Conservation (phyloP, 768 basidiomycete species). For the Amanita exitialis region DNA sequence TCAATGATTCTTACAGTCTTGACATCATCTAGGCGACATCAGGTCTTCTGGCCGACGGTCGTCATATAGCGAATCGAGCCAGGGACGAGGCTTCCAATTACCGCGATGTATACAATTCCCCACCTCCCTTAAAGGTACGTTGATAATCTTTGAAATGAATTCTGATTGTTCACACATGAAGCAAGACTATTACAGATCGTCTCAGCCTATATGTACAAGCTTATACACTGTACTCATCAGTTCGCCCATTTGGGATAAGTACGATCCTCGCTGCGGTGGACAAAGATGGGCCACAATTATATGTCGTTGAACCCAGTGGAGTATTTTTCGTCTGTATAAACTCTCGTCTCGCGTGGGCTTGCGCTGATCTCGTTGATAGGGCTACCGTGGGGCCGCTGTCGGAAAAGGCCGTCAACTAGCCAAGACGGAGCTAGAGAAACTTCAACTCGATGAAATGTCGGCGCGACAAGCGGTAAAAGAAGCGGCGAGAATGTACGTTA, state of each 20-base stretch:
- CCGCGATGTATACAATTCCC: slow-evolving; percentile 63
- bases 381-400: slow-evolving; percentile 92
- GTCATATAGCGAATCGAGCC: slow-evolving; percentile 77
- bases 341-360: not conserved
- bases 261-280: slow-evolving; percentile 87
- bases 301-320: slow-evolving; percentile 91
- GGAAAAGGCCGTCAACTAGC: slow-evolving; percentile 98
- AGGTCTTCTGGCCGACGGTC: slow-evolving; percentile 88
- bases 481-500: slow-evolving; percentile 86
- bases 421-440: slow-evolving; percentile 97
- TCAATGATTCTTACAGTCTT: not conserved
- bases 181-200: slow-evolving; percentile 49
- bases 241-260: slow-evolving; percentile 93
- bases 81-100: slow-evolving; percentile 73
- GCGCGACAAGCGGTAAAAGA: slow-evolving; percentile 82
- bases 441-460: slow-evolving; percentile 74
- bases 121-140: slow-evolving; percentile 69
- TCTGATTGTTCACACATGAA: not conserved
- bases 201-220: slow-evolving; percentile 86
- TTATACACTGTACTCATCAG: slow-evolving; percentile 96
- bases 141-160: not conserved
- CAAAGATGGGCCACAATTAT: slow-evolving; percentile 78
- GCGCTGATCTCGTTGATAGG: slow-evolving; percentile 32
- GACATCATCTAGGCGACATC: slow-evolving; percentile 64
- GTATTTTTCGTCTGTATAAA: slow-evolving; percentile 64